Evolutionary conservation across 768 basidiomycete species (phyloP), one percentile per base, ranked within the genome.

Genomic region (Lentinula lateritia): DNA sequence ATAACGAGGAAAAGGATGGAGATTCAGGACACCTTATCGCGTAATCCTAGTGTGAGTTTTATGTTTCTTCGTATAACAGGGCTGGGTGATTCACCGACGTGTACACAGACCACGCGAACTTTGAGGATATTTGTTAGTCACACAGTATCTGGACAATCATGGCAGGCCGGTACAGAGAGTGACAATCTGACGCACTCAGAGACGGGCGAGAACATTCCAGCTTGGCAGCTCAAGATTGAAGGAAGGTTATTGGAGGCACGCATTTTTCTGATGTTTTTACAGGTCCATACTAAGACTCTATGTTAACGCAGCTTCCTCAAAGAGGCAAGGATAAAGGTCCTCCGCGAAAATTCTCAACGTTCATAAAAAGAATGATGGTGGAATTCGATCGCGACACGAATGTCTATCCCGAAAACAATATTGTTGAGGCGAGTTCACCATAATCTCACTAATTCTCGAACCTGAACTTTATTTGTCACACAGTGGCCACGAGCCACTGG

Each of bases 1-100:
- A 89, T 95, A 80, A 87, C 86, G 70, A 80, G 95, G 70, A 96
- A 96, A 74, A 86, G 83, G 66, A 89, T 89, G 9, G 95, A 98
- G 70, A 87, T 98, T 36, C 91, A 94, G 69, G 95, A 98, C 69
- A 86, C 93, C n/a, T 70, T 95, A 50, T 82, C 83, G 20, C 82
- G 88, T 61, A 86, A 83, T 38, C 85, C 89, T 18, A 84, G 86
- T 5, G 94, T 93, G 63, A 60, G 78, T 66, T 6, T 15, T 6
- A 39, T 7, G 7, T 6, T 12, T 36, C 5, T 13, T 6, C 34
- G 16, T 34, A 16, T 23, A n/a, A 28, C 18, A 28, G 16, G 28
- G 15, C n/a, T 20, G 16, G 10, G 1, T 46, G 7, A 6, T n/a
- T 34, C 13, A 46, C 6, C 41, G 6, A 3, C n/a, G 2, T 16